Percentiles rank a stretch among this genome's conserved stretches.
Conservation (phyloP, 345 rosid genomes). For the Euphorbia tirucalli region DNA sequence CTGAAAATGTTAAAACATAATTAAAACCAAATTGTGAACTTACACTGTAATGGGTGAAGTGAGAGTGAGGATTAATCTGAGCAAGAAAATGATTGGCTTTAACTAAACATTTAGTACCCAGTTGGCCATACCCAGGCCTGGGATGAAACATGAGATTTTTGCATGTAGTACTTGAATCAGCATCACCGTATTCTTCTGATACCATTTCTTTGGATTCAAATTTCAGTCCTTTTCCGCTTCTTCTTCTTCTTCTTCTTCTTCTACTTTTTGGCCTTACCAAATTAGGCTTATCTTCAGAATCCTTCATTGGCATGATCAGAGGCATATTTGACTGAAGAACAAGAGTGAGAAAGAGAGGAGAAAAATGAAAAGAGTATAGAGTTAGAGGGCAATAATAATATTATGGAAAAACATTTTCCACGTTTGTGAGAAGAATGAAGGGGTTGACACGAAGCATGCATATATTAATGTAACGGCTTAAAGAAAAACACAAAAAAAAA, state of each 20-base stretch:
- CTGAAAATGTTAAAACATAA: too few relatives aligned
- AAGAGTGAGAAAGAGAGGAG: conserved; percentile 13
- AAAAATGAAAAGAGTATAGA: conserved; percentile 19
- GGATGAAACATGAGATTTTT: conserved; percentile 31
- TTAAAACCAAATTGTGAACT: conserved; percentile 11
- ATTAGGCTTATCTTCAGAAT: conserved; percentile 18
- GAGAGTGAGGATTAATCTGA: conserved; percentile 26
- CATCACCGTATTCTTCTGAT: conserved; percentile 7
- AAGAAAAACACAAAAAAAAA: too few relatives aligned
- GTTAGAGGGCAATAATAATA: background rate
- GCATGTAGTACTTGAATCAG: conserved; percentile 21
- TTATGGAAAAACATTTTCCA: conserved; percentile 19
- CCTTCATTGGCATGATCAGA: conserved; percentile 25
- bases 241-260: conserved; percentile 26
- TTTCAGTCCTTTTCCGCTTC: conserved; percentile 18
- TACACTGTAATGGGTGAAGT: conserved; percentile 40
- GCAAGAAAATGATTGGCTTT: conserved; percentile 49
- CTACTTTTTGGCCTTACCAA: conserved; percentile 14
- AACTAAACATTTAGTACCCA: conserved; percentile 35
- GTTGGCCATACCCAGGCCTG: conserved; percentile 35
- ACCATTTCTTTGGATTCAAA: conserved; percentile 6
- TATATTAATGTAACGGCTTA: conserved; percentile 15
- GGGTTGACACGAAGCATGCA: conserved; percentile 22
- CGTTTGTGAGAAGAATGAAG: conserved; percentile 2
- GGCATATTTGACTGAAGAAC: conserved; percentile 23